Conservation (phyloP, 345 rosid genomes). For the Eutrema japonicum region DNA sequence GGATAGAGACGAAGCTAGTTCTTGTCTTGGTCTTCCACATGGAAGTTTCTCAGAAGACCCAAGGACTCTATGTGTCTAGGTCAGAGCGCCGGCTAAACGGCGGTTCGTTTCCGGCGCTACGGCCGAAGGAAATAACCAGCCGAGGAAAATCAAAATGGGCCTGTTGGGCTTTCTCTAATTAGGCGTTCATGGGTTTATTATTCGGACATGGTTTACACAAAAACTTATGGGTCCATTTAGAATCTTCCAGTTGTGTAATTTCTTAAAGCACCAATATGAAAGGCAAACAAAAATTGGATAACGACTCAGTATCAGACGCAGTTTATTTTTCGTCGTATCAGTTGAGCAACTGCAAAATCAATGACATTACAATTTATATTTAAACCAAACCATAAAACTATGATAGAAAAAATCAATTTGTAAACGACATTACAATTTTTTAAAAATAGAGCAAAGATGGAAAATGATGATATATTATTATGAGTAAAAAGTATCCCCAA, state of each 20-base stretch:
- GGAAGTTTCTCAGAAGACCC: neutral
- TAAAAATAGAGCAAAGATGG: neutral
- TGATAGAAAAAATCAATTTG: too few species aligned
- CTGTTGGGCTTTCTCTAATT: slow-evolving; percentile 10
- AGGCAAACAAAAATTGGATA: too few species aligned
- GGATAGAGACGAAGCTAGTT: slow-evolving; percentile 4
- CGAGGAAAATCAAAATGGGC: slow-evolving; percentile 9
- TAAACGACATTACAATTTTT: too few species aligned
- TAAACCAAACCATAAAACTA: neutral
- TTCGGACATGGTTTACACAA: too few species aligned
- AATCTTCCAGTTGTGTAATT: neutral
- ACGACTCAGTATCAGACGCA: too few species aligned
- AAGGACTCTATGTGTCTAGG: neutral
- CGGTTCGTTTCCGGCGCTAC: slow-evolving; percentile 21
- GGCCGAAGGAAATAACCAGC: neutral
- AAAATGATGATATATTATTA: neutral
- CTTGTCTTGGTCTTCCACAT: slow-evolving; percentile 41
- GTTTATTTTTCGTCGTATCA: too few species aligned
- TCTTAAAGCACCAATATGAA: neutral
- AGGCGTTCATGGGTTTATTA: neutral
- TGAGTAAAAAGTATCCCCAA: slow-evolving; percentile 3
- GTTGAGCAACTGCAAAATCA: too few species aligned
- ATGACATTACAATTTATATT: neutral
- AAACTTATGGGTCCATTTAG: neutral
- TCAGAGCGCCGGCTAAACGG: slow-evolving; percentile 14